phyloP scores from a whole-genome alignment of 345 rosid species.

The Carallia brachiata region DNA sequence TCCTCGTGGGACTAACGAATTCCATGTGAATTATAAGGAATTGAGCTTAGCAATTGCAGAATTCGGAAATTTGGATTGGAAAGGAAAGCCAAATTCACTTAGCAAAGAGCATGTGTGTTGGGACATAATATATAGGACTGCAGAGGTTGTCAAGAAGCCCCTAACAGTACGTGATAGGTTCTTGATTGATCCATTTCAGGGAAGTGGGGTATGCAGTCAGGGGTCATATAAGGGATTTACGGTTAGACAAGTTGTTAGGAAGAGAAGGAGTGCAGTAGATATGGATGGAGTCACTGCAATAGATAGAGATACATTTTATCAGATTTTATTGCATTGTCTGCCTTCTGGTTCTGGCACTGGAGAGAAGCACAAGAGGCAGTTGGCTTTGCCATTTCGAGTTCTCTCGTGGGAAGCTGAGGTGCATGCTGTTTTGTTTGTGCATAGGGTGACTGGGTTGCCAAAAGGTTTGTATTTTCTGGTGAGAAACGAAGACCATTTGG shows the following conservation, averaged over 20 bases:
- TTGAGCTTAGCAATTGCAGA: slow-evolving; percentile 37
- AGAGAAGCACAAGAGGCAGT: slow-evolving; percentile 50
- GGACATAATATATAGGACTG: slow-evolving; percentile 73
- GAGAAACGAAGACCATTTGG: slow-evolving; percentile 79
- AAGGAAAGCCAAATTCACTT: slow-evolving; percentile 61
- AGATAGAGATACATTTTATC: slow-evolving; percentile 63
- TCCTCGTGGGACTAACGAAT: slow-evolving; percentile 42
- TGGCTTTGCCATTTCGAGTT: slow-evolving; percentile 68
- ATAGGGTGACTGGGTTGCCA: slow-evolving; percentile 64
- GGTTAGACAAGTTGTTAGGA: slow-evolving; percentile 60
- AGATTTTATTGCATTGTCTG: slow-evolving; percentile 80
- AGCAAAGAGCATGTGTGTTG: slow-evolving; percentile 79
- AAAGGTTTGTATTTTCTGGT: slow-evolving; percentile 80
- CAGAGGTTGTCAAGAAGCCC: slow-evolving; percentile 70
- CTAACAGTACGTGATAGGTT: slow-evolving; percentile 25
- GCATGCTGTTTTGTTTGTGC: slow-evolving; percentile 85
- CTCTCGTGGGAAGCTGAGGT: slow-evolving; percentile 89
- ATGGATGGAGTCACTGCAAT: slow-evolving; percentile 74
- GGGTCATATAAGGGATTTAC: slow-evolving; percentile 49
- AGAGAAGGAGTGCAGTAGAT: slow-evolving; percentile 87
- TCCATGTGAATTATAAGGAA: slow-evolving; percentile 46
- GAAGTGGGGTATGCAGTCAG: slow-evolving; percentile 47
- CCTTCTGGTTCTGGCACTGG: slow-evolving; percentile 61
- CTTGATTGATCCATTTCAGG: slow-evolving; percentile 36
- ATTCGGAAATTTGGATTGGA: slow-evolving; percentile 57